Evolutionary conservation across 1,139 yeast genomes (phyloP), one percentile per base, ranked within the genome.

Genomic region (Yamadazyma triangularis): DNA sequence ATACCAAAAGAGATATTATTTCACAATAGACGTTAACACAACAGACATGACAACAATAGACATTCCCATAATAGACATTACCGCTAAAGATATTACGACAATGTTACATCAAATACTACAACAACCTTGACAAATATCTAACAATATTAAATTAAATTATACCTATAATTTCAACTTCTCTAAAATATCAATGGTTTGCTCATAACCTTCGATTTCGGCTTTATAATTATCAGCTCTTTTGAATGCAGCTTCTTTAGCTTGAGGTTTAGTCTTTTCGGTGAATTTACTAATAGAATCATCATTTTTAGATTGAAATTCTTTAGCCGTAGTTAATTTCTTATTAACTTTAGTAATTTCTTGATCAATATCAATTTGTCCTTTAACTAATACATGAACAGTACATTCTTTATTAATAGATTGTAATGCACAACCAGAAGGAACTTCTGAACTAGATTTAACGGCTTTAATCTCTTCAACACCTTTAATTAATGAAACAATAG

Each of bases 341-440:
- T 70, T 59, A 27, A 89, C 94, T 73, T 89, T 91, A 45, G 70
- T 54, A 50, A 91, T 85, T 63, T 91, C 97, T 31, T 84, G 81
- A 48, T 88, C 96, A 48, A 89, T 76, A 56, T 91, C 96, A 47
- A 91, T 79, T 56, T 85, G 93, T 34, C 97, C 97, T 71, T 87
- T 87, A 37, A 91, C 96, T 55, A 91, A 73, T 23, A 89, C 77
- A 51, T 86, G 95, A 23, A 89, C 97, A 40, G 81, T 82, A 53
- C 87, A 80, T 31, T 77, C 82, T 27, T 95, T 82, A 35, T 77
- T 77, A 39, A 89, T 84, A 31, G 94, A 76, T 46, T 79, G 80
- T 45, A 87, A 74, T 27, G 93, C 96, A 58, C 95, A 86, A 27
- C 98, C 98, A 35, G 79, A 76, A 44, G 96, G 96, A 41, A 83